Conservation (phyloP, 768 basidiomycete species). For the Boletus barrowsii region DNA sequence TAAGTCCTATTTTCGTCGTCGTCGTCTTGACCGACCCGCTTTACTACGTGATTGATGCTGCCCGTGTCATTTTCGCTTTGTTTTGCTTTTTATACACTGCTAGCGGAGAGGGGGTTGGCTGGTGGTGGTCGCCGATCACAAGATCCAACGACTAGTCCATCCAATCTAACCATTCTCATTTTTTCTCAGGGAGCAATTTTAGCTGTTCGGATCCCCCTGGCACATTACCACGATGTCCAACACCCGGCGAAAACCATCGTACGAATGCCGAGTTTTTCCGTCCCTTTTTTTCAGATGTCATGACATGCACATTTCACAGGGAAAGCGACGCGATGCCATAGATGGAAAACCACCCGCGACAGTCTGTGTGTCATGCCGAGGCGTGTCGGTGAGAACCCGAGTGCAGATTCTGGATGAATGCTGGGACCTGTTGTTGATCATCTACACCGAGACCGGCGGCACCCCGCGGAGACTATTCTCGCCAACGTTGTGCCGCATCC, state of each 20-base stretch:
- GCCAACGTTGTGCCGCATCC: neutral
- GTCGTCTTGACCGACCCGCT: neutral
- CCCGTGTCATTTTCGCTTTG: no score
- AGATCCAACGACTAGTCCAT: neutral
- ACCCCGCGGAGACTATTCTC: slow-evolving; percentile 1
- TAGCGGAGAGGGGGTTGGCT: neutral
- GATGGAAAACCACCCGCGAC: no score
- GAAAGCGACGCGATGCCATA: neutral
- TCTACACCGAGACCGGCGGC: neutral
- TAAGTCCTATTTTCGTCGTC: neutral
- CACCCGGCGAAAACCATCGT: neutral
- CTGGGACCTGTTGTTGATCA: slow-evolving; percentile 1
- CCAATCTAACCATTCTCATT: neutral
- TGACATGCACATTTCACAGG: neutral
- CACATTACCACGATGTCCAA: neutral
- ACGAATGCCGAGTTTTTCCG: neutral
- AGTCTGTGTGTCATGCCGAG: no score
- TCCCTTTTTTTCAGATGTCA: neutral
- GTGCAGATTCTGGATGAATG: neutral
- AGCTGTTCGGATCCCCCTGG: neutral
- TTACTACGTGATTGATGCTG: no score
- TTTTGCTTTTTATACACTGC: no score
- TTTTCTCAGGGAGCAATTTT: neutral
- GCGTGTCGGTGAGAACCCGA: neutral
- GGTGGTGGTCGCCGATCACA: neutral